Base-by-base conservation (phyloP, 2,329 filamentous ascomycete genomes). In the Tetracladium maxilliforme region DNA sequence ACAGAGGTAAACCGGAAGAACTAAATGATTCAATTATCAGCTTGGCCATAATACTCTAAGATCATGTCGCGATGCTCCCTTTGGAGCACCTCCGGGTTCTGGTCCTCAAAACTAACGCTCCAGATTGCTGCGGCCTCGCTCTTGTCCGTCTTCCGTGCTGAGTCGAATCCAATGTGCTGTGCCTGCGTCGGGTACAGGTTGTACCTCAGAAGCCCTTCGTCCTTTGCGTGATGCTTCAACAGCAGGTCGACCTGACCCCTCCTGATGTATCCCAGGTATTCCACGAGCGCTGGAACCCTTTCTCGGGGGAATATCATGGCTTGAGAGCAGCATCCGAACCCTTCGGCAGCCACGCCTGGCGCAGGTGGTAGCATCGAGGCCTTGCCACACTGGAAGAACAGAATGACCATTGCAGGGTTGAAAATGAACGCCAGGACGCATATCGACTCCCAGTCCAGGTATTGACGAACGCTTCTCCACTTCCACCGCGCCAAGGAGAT, bases 181-280 rank as follows among this genome's bases (percentile, higher is more conserved):
- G 34, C 30, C 4, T 33, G 28, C 20, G 31, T 30, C n/a, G 34
- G 34, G 15, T 25, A 34, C 9, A 35, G 17, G 9, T 32, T 33
- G 22, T 28, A 35, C 13, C 30, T 18, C 14, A 23, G 26, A 16
- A 30, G 23, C 16, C 27, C 21, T 4, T 27, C 17, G 7, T 19
- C 11, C 11, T 29, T 22, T 9, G 32, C 34, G 20, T 31, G 34
- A 24, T 37, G 27, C 17, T 36, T 30, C n/a, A 35, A 30, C 22
- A 37, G 18, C 6, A 26, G 26, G 26, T 38, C 34, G 8, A 30
- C 36, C 26, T 37, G 37, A 3, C 37, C 37, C 5, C 29, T 26
- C 5, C 29, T 33, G 11, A 28, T 22, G 12, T 30, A 30, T 14
- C 21, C 24, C 19, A 39, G 19, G 19, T 28, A 33, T 8, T 30